Percentiles rank a stretch among this genome's conserved stretches.
Conservation (phyloP, 768 basidiomycete genomes). For the Postia placenta region DNA sequence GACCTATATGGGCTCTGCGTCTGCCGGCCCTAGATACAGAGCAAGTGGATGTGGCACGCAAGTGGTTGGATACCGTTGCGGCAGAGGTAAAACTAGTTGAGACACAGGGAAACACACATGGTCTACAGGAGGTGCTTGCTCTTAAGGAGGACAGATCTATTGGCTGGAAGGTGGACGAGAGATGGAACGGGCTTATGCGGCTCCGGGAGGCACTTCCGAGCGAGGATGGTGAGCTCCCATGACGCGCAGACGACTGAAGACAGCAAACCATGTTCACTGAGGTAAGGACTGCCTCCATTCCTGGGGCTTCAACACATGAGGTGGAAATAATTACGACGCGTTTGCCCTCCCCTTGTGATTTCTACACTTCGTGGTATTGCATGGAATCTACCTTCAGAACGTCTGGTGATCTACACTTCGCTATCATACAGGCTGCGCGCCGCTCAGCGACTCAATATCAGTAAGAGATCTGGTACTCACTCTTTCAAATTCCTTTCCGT, state of each 20-base stretch:
- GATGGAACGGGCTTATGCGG: constrained; percentile 49
- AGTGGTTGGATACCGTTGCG: constrained; percentile 50
- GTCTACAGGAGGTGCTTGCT: constrained; percentile 34
- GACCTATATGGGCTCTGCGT: constrained; percentile 55
- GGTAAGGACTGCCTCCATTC: too few species aligned
- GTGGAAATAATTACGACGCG: too few species aligned
- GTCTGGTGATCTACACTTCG: background rate
- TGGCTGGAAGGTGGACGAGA: constrained; percentile 46
- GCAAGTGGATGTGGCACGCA: constrained; percentile 43
- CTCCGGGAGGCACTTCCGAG: constrained; percentile 27
- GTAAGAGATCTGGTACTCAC: background rate
- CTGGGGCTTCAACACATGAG: too few species aligned
- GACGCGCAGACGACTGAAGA: too few species aligned
- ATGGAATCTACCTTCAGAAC: too few species aligned
- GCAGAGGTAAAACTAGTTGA: constrained; percentile 38
- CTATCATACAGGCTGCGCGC: background rate
- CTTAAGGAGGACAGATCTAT: constrained; percentile 47
- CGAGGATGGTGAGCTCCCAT: too few species aligned
- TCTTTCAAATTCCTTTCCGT: background rate
- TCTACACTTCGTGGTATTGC: too few species aligned
- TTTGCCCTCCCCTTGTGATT: too few species aligned
- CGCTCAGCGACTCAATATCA: background rate
- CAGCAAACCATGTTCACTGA: too few species aligned
- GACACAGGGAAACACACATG: constrained; percentile 21
- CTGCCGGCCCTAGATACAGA: constrained; percentile 37